Evolutionary conservation across 2,329 filamentous ascomycete genomes (phyloP).

Genomic region (Domatiomyces catenatus): DNA sequence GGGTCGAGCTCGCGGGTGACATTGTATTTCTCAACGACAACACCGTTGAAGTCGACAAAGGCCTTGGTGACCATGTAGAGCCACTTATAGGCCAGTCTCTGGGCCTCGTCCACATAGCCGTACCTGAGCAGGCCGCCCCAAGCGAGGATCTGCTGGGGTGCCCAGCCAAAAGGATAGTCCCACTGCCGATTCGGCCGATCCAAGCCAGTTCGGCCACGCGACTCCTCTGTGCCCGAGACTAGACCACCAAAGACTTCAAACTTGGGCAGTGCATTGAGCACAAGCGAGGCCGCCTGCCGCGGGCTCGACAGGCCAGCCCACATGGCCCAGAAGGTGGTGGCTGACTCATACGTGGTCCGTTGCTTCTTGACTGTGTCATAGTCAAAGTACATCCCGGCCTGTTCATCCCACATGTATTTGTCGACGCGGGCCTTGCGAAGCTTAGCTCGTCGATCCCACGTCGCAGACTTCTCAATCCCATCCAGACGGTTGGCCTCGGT

Average conservation of each 20-base stretch:
- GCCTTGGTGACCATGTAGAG: conserved; percentile 96
- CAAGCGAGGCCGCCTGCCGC: conserved; percentile 69
- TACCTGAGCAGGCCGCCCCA: conserved; percentile 90
- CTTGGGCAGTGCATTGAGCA: conserved; percentile 64
- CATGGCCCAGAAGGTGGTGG: conserved; percentile 92
- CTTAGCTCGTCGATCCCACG: conserved; percentile 81
- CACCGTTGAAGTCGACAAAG: conserved; percentile 95
- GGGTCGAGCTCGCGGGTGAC: conserved; percentile 81
- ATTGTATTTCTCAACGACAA: conserved; percentile 98
- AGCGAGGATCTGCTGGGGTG: conserved; percentile 93
- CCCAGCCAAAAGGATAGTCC: conserved; percentile 98
- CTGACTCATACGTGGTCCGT: conserved; percentile 72
- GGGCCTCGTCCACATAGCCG: conserved; percentile 77
- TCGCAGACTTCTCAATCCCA: conserved; percentile 63
- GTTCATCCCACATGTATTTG: conserved; percentile 84
- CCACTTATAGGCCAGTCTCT: conserved; percentile 89
- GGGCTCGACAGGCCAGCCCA: conserved; percentile 85
- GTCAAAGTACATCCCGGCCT: conserved; percentile 93
- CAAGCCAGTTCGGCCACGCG: conserved; percentile 62
- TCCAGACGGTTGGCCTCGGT: conserved; percentile 48
- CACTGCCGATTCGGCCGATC: conserved; percentile 88
- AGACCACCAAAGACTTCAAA: conserved; percentile 82
- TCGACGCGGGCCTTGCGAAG: conserved; percentile 73
- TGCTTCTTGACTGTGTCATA: conserved; percentile 75
- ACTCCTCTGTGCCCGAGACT: conserved; percentile 77